These are phyloP conservation scores for Elsinoe necatrix DNA, from an alignment of 2,329 filamentous ascomycete genomes.

Conservation along the genomic window DNA sequence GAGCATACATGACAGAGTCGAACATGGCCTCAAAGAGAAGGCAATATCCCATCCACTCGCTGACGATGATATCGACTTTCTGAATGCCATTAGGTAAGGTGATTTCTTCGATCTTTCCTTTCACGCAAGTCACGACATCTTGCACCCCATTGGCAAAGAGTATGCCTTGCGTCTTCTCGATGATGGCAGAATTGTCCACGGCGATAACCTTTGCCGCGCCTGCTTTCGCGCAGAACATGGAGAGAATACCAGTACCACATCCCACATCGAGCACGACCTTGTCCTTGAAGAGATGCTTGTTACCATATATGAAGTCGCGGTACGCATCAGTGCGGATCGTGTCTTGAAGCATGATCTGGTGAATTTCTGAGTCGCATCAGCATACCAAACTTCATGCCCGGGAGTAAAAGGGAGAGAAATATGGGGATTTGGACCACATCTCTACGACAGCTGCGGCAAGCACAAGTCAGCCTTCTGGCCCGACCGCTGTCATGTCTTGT, in stretches of 20 bases:
- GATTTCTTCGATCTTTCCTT: constrained; percentile 84
- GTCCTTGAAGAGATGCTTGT: constrained; percentile 76
- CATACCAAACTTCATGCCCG: too few relatives aligned
- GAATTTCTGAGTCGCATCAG: constrained; percentile 56
- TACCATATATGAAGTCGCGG: constrained; percentile 87
- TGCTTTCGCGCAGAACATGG: constrained; percentile 88
- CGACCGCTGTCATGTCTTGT: neutral
- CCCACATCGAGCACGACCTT: constrained; percentile 88
- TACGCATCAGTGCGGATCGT: constrained; percentile 81
- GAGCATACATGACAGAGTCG: constrained; percentile 78
- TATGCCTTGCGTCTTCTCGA: constrained; percentile 77
- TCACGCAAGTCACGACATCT: constrained; percentile 66
- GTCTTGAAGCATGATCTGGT: constrained; percentile 94
- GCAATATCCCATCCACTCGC: constrained; percentile 97
- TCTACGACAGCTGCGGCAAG: too few relatives aligned
- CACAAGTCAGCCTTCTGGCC: too few relatives aligned
- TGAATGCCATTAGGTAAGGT: constrained; percentile 53
- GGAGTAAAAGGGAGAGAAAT: too few relatives aligned
- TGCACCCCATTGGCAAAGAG: constrained; percentile 71
- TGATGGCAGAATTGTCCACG: constrained; percentile 87
- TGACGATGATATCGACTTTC: constrained; percentile 88
- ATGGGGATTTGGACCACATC: too few relatives aligned
- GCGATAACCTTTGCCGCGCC: constrained; percentile 80
- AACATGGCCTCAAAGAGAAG: constrained; percentile 94
- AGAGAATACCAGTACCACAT: constrained; percentile 73